Evolutionary conservation across 164 flowering plant genomes (phyloP).

Genomic region (Stephania japonica): DNA sequence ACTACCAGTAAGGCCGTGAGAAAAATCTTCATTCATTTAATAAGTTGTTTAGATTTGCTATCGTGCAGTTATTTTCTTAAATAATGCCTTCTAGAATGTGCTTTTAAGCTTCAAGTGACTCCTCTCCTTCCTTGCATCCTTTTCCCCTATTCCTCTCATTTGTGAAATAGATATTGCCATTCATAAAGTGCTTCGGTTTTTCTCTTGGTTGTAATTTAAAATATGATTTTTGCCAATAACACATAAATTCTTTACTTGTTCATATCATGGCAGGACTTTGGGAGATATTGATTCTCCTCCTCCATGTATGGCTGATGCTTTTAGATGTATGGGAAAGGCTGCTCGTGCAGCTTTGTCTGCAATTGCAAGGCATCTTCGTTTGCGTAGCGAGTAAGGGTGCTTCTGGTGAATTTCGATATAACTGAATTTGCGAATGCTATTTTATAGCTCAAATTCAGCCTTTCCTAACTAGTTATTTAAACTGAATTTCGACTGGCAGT

Average conservation of each 20-base stretch:
- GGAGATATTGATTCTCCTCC: conserved; percentile 88
- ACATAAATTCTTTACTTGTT: not conserved
- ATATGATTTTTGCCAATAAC: not conserved
- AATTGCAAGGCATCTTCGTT: conserved; percentile 84
- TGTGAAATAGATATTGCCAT: not conserved
- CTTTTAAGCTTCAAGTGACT: too few relatives aligned
- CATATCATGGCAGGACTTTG: conserved; percentile 46
- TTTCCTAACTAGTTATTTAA: conserved; percentile 3
- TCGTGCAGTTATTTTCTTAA: too few relatives aligned
- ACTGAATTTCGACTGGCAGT: conserved; percentile 35
- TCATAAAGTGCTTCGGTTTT: too few relatives aligned
- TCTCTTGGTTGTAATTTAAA: not conserved
- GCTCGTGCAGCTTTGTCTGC: conserved; percentile 82
- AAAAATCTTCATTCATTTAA: too few relatives aligned
- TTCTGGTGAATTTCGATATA: conserved; percentile 9
- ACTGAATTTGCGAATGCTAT: not conserved
- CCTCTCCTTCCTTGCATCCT: not conserved
- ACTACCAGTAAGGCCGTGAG: too few relatives aligned
- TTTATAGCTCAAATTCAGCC: not conserved
- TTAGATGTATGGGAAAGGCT: conserved; percentile 82
- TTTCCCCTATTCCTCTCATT: not conserved
- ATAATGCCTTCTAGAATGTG: too few relatives aligned
- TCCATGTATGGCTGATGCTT: conserved; percentile 80
- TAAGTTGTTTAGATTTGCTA: too few relatives aligned
- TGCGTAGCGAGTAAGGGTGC: conserved; percentile 75